These are phyloP conservation scores for Eleusine coracana DNA, from an alignment of 176 grass and related monocot genomes.

Conservation along the genomic window DNA sequence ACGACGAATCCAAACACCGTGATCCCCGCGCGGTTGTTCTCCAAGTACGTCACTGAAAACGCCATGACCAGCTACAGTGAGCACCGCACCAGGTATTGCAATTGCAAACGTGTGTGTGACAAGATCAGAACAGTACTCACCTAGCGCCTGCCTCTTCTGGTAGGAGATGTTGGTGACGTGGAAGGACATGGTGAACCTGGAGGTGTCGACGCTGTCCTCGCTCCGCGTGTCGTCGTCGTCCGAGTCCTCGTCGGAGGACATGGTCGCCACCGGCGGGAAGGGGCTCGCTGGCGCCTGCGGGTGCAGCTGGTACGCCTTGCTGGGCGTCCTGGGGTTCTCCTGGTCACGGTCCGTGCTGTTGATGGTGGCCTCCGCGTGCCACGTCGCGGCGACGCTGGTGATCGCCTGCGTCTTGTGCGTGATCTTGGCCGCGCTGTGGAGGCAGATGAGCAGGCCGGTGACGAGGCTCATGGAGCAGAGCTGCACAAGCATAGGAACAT, in stretches of 20 bases:
- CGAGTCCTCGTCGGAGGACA: slow-evolving; percentile 7
- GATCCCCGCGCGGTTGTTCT: slow-evolving; percentile 89
- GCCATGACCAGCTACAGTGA: slow-evolving; percentile 42
- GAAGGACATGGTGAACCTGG: slow-evolving; percentile 38
- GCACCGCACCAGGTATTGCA: background rate
- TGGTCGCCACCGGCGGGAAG: background rate
- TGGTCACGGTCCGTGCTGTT: slow-evolving; percentile 46
- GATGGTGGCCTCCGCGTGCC: slow-evolving; percentile 86
- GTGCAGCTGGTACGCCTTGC: slow-evolving; percentile 29
- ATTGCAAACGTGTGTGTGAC: background rate
- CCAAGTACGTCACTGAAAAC: slow-evolving; percentile 93
- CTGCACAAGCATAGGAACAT: slow-evolving; percentile 23
- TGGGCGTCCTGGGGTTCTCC: slow-evolving; percentile 50
- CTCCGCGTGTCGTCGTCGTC: slow-evolving; percentile 36
- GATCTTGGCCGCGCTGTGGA: slow-evolving; percentile 89
- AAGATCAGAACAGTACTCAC: slow-evolving; percentile 22
- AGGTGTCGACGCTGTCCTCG: slow-evolving; percentile 55
- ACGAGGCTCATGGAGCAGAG: slow-evolving; percentile 79
- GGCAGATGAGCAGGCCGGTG: slow-evolving; percentile 71
- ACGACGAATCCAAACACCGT: slow-evolving; percentile 82
- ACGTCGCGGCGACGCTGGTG: slow-evolving; percentile 78
- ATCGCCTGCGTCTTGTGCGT: slow-evolving; percentile 92
- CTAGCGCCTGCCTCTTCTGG: slow-evolving; percentile 90
- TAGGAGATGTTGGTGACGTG: slow-evolving; percentile 61
- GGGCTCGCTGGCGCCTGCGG: slow-evolving; percentile 2